Evolutionary conservation across 257 asterid genomes (phyloP).

Genomic region (Solanum etuberosum): DNA sequence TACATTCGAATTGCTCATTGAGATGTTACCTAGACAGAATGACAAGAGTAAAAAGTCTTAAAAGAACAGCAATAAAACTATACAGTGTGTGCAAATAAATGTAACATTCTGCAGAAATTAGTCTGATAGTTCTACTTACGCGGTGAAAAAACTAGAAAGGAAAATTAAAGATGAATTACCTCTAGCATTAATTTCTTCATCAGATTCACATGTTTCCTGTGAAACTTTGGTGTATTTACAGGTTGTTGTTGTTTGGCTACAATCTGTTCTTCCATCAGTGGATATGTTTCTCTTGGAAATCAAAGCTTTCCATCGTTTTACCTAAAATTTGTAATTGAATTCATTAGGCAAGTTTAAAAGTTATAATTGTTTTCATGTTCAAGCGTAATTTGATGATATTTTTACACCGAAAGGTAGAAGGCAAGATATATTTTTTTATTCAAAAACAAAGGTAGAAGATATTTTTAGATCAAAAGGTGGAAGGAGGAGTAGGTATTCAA

Average conservation of each 20-base stretch:
- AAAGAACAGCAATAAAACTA: not conserved
- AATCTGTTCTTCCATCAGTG: not conserved
- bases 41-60: not conserved
- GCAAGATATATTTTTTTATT: too few relatives aligned
- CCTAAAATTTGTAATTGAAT: too few relatives aligned
- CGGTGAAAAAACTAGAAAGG: not conserved
- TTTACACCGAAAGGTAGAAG: too few relatives aligned
- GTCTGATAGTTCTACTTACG: not conserved
- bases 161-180: not conserved
- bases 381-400: too few relatives aligned
- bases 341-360: too few relatives aligned
- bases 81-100: not conserved
- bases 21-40: constrained; percentile 12
- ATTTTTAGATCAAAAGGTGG: too few relatives aligned
- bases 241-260: not conserved
- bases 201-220: too few relatives aligned
- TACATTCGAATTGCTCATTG: not conserved
- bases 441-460: too few relatives aligned
- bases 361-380: too few relatives aligned
- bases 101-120: not conserved
- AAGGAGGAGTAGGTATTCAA: too few relatives aligned
- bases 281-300: not conserved
- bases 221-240: too few relatives aligned
- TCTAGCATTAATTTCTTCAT: not conserved
- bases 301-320: not conserved